Evolutionary conservation across 1,284 basidiomycete genomes (phyloP).

Genomic region (Fomes fomentarius): DNA sequence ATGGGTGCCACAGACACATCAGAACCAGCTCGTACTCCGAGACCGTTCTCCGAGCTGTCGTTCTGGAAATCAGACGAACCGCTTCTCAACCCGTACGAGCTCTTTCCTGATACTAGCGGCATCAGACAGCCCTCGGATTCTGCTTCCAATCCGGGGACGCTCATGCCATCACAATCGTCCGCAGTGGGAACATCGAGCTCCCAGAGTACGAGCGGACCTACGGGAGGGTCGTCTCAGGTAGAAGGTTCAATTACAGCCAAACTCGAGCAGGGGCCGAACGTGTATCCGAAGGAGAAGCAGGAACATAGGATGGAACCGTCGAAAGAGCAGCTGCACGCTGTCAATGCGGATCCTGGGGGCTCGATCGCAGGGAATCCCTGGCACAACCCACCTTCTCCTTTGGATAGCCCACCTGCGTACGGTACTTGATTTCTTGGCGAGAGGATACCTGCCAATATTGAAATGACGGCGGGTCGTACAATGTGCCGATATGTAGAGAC

Average conservation of each 20-base stretch:
- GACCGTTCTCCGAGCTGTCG: no score
- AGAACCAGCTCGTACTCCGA: no score
- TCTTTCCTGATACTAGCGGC: neutral
- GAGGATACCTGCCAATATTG: no score
- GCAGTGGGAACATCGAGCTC: no score
- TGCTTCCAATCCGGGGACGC: no score
- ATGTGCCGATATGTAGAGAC: no score
- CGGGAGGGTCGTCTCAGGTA: neutral
- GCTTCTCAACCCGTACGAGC: slow-evolving; percentile 1
- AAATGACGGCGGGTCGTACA: no score
- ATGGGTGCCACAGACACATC: no score
- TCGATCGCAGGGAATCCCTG: neutral
- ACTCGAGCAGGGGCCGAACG: neutral
- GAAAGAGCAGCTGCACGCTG: neutral
- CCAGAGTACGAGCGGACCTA: neutral
- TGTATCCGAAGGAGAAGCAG: neutral
- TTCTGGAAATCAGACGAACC: neutral
- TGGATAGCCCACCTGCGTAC: neutral
- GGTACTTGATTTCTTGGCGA: neutral
- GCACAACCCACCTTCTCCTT: neutral
- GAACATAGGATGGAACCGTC: neutral
- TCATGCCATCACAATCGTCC: no score
- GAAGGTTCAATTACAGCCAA: neutral
- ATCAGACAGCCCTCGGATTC: no score
- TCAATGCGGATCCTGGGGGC: neutral